phyloP scores from a whole-genome alignment of 805 yeast genomes.

The Candida golubevii region DNA sequence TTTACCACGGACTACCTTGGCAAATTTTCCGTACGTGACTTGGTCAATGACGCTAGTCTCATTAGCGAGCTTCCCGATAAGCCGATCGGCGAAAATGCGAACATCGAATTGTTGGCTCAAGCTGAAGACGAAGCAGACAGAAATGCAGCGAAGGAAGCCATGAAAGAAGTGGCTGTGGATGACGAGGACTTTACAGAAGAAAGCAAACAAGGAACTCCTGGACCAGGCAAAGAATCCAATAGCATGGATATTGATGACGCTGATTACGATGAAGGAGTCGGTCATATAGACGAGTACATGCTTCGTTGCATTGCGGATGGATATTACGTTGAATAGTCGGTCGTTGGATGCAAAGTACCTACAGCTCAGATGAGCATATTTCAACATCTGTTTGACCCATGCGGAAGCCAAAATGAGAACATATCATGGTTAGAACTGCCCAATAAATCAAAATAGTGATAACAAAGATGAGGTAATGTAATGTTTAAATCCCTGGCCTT shows the following conservation, averaged over 20 bases:
- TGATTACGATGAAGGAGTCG: conserved; percentile 60
- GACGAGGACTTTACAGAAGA: conserved; percentile 76
- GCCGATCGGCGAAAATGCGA: conserved; percentile 34
- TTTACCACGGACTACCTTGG: conserved; percentile 96
- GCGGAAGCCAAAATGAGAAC: too few species aligned
- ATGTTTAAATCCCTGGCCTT: too few species aligned
- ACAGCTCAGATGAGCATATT: too few species aligned
- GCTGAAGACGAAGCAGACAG: conserved; percentile 95
- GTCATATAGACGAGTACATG: conserved; percentile 96
- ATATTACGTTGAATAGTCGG: conserved; percentile 37
- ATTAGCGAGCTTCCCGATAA: conserved; percentile 38
- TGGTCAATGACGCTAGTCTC: conserved; percentile 60
- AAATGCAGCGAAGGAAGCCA: conserved; percentile 83
- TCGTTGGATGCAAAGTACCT: too few species aligned
- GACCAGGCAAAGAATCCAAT: conserved; percentile 27
- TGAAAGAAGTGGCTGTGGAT: conserved; percentile 81
- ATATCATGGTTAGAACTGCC: too few species aligned
- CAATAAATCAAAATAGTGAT: too few species aligned
- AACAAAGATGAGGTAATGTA: too few species aligned
- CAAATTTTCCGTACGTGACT: conserved; percentile 77
- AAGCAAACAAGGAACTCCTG: conserved; percentile 23
- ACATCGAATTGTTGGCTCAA: conserved; percentile 66
- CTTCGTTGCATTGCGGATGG: conserved; percentile 85
- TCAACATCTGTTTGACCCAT: too few species aligned
- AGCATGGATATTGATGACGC: conserved; percentile 22